These are phyloP conservation scores for Tylopilus vinaceipallidus DNA, from an alignment of 768 basidiomycete species.

Conservation along the genomic window DNA sequence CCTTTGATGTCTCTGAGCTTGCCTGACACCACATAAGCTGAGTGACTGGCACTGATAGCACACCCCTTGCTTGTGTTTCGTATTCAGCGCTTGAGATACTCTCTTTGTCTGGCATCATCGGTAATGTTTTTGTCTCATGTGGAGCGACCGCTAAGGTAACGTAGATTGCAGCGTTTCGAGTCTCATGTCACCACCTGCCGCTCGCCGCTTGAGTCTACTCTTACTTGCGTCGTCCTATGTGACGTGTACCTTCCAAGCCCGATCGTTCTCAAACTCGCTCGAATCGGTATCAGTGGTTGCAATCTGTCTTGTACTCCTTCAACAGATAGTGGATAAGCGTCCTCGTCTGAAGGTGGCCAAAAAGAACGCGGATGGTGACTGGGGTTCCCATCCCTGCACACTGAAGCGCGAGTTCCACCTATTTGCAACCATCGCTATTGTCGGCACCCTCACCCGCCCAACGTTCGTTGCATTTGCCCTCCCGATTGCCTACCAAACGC, in stretches of 20 bases:
- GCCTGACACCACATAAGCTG: slow-evolving; percentile 15
- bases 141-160: slow-evolving; percentile 1
- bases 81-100: slow-evolving; percentile 32
- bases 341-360: neutral
- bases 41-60: neutral
- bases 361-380: neutral
- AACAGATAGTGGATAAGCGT: slow-evolving; percentile 11
- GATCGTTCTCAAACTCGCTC: slow-evolving; percentile 40
- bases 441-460: slow-evolving; percentile 35
- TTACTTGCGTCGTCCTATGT: slow-evolving; percentile 38
- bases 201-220: slow-evolving; percentile 22
- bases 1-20: neutral
- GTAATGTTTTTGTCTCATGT: slow-evolving; percentile 18
- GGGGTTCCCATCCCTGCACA: neutral
- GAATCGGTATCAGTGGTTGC: slow-evolving; percentile 34
- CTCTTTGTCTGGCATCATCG: slow-evolving; percentile 31
- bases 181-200: slow-evolving; percentile 20
- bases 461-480: slow-evolving; percentile 36
- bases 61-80: slow-evolving; percentile 25
- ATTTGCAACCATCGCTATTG: slow-evolving; percentile 25
- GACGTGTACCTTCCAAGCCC: slow-evolving; percentile 36
- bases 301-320: slow-evolving; percentile 28
- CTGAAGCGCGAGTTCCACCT: slow-evolving; percentile 21
- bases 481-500: slow-evolving; percentile 30
- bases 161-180: slow-evolving; percentile 26